These are phyloP conservation scores for Ophiocordyceps sinensis DNA, from an alignment of 2,329 filamentous ascomycete species.

Conservation along the genomic window DNA sequence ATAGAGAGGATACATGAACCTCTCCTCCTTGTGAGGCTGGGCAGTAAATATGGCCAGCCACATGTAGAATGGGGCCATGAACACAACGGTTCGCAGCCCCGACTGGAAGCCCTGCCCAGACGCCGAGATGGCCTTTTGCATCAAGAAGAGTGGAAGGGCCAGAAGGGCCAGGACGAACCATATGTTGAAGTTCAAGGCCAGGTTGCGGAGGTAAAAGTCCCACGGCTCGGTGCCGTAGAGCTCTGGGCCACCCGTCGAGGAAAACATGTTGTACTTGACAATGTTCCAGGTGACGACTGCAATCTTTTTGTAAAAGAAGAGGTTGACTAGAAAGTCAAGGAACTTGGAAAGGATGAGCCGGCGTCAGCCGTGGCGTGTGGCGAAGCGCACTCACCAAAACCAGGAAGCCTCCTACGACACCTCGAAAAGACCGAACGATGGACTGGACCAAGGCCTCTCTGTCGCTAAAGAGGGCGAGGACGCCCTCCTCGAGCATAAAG, in stretches of 20 bases:
- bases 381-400: slow-evolving; percentile 46
- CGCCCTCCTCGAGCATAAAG: slow-evolving; percentile 63
- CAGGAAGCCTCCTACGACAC: slow-evolving; percentile 48
- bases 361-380: too few relatives aligned
- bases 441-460: slow-evolving; percentile 45
- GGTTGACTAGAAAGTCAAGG: slow-evolving; percentile 57
- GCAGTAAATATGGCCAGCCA: slow-evolving; percentile 86
- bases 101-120: slow-evolving; percentile 51
- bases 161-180: slow-evolving; percentile 75
- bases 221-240: slow-evolving; percentile 94
- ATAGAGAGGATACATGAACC: slow-evolving; percentile 97
- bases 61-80: slow-evolving; percentile 78
- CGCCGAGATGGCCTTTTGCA: slow-evolving; percentile 53
- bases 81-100: slow-evolving; percentile 60
- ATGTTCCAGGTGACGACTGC: slow-evolving; percentile 81
- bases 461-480: slow-evolving; percentile 40
- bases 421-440: slow-evolving; percentile 49
- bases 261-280: slow-evolving; percentile 89
- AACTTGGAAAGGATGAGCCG: slow-evolving; percentile 26
- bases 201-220: slow-evolving; percentile 90
- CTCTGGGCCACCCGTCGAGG: slow-evolving; percentile 65
- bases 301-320: slow-evolving; percentile 71
- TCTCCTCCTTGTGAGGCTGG: slow-evolving; percentile 94
- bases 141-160: slow-evolving; percentile 58
- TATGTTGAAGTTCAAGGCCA: slow-evolving; percentile 86